Evolutionary conservation across 2,329 filamentous ascomycete genomes (phyloP), one percentile per base, ranked within the genome.

Genomic region (Aspergillus sp.): DNA sequence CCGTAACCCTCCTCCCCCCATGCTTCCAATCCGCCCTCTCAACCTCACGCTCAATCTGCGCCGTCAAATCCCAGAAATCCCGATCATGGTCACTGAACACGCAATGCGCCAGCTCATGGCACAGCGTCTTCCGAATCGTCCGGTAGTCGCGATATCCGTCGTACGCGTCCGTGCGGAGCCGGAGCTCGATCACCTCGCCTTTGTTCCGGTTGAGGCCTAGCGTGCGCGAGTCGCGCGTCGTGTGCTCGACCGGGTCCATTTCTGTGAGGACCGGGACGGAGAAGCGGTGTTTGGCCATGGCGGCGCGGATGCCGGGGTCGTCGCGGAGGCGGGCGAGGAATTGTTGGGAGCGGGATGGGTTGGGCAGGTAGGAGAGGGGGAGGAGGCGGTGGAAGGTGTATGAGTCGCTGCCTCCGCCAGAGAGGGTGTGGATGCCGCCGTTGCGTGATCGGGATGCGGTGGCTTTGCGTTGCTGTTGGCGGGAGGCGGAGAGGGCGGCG

Each of bases 31-130:
- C 92, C 16, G 85, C 90, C 52, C 79, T 80, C 58, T 90, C 88
- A 3, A 97, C 94, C 80, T 97, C 94, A 54, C 84, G 83, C 80
- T 98, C 93, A 69, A 97, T 96, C 79, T 89, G 84, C 67, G 87
- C 88, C 66, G 91, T 96, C 68, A 99, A 75, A 55, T 92, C 85
- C 94, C 95, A 98, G 71, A 99, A 99, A 51, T 90, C 80, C 18
- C 86, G 81, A 75, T 98, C 92, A 74, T 99, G 95, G 0, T 90
- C 86, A 0, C 90, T 83, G 77, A 90, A 89, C 10, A 96, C 91
- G 69, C 96, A 97, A 76, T 99, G 95, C 65, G 93, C 89, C 18
- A 99, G 82, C 79, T 99, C 95, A 78, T 99, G 95, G 72, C 94
- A 98, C 12, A 99, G 81, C 50, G 95, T 98, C 67, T 90, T 91